Base-by-base conservation (phyloP, 148 eudicot species). In the Vaccinium myrtillus region DNA sequence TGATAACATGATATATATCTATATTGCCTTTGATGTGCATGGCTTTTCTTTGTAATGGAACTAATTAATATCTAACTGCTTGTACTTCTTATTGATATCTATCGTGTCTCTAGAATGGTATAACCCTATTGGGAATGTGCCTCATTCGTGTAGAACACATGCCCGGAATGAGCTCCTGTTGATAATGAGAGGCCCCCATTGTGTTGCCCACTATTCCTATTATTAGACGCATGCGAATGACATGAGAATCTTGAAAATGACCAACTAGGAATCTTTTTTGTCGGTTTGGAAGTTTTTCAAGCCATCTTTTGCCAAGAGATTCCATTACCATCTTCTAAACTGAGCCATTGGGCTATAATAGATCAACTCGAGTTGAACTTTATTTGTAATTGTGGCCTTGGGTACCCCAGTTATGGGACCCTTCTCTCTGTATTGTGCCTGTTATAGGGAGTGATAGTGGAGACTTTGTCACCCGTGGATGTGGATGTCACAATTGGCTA, bases 401-500 rank as follows among this genome's bases (percentile, higher is more conserved):
- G 63, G 71, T 55, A 49, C 84, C 79, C 79, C 78, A 55, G 16
- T 81, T 58, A 16, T 63, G 87, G 89, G 87, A 78, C 90, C 87
- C 83, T 50, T 75, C 46, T 27, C 76, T 49, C 48, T 48, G 50
- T 49, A 12, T 54, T 18, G 85, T 87, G 87, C 84, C 54, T 79
- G 55, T 82, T 51, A 75, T 86, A 76, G 83, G 82, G 79, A 59
- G 43, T 86, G 87, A 71, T 88, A 84, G 85, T 86, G 88, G 85
- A 80, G 81, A 77, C 83, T 49, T 50, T 54, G 86, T 87, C 91
- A 85, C 84, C 87, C 83, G 85, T 87, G 90, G 83, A 79, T 75
- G 77, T 83, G 89, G 89, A 89, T 83, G 75, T 87, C 83, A 49
- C 83, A 84, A 77, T 55, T 70, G 78, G 88, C 85, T 73, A 54